phyloP scores from a whole-genome alignment of 352 stramenopile genomes.

The Phytophthora fragariaefolia region DNA sequence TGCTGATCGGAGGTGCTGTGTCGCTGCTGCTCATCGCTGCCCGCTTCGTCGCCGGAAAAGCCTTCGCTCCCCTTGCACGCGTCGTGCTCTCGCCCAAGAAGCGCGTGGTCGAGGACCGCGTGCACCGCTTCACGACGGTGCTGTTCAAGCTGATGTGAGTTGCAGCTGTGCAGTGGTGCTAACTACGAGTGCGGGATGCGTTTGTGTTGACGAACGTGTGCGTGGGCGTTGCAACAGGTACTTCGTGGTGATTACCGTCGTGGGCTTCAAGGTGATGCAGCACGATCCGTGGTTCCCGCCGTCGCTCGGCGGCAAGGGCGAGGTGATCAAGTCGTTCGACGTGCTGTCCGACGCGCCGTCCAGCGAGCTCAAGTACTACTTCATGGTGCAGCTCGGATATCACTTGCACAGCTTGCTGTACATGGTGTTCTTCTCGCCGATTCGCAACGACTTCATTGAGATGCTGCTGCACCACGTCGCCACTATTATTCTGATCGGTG shows the following conservation, averaged over 20 bases:
- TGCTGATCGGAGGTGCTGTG: slow-evolving; percentile 41
- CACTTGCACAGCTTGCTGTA: slow-evolving; percentile 61
- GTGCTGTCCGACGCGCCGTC: slow-evolving; percentile 43
- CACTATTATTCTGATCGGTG: slow-evolving; percentile 62
- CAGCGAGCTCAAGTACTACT: slow-evolving; percentile 50
- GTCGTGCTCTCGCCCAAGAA: slow-evolving; percentile 61
- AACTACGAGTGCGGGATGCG: neutral
- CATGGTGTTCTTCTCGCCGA: slow-evolving; percentile 62
- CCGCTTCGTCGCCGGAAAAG: slow-evolving; percentile 43
- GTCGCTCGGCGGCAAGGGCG: slow-evolving; percentile 44
- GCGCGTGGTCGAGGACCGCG: slow-evolving; percentile 53
- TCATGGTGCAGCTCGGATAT: slow-evolving; percentile 64
- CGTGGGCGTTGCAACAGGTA: slow-evolving; percentile 39
- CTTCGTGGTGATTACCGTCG: slow-evolving; percentile 55
- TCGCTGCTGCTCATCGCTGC: slow-evolving; percentile 48
- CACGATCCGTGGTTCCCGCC: slow-evolving; percentile 54
- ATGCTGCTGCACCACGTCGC: slow-evolving; percentile 65
- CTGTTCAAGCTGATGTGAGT: slow-evolving; percentile 77
- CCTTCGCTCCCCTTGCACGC: slow-evolving; percentile 53
- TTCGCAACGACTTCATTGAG: slow-evolving; percentile 66
- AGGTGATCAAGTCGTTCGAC: slow-evolving; percentile 41
- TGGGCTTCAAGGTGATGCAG: slow-evolving; percentile 49
- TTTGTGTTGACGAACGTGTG: slow-evolving; percentile 2
- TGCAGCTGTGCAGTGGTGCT: slow-evolving; percentile 6
- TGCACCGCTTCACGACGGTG: slow-evolving; percentile 73